Evolutionary conservation across 2,329 filamentous ascomycete genomes (phyloP).

Genomic region (Cercospora canescens): DNA sequence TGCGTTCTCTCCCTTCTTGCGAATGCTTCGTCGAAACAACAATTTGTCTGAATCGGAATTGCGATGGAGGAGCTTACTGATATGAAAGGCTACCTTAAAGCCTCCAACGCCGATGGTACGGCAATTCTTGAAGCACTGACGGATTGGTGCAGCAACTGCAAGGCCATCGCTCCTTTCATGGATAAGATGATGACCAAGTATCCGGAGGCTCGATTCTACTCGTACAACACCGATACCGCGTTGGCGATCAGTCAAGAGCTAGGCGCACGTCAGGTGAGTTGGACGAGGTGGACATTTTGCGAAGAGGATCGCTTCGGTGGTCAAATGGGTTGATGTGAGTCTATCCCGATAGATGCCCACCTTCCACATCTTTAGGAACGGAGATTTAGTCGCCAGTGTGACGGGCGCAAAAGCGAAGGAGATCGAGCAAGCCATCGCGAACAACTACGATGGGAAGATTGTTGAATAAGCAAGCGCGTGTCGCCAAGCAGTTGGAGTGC

Average conservation of each 20-base stretch:
- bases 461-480: conserved; percentile 15
- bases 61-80: conserved; percentile 34
- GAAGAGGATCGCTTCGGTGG: background rate
- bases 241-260: conserved; percentile 36
- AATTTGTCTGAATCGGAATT: background rate
- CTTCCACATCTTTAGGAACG: conserved; percentile 37
- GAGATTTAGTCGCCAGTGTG: conserved; percentile 31
- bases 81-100: conserved; percentile 33
- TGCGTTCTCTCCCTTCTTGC: background rate
- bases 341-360: conserved; percentile 30
- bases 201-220: conserved; percentile 34
- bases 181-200: conserved; percentile 34
- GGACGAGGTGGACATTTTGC: background rate
- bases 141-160: conserved; percentile 34
- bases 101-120: conserved; percentile 33
- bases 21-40: background rate
- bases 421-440: conserved; percentile 31
- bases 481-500: background rate
- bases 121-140: conserved; percentile 34
- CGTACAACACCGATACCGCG: conserved; percentile 34
- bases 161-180: conserved; percentile 35
- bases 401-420: conserved; percentile 33
- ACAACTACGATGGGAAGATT: conserved; percentile 33
- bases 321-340: background rate
- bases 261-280: conserved; percentile 23